phyloP scores from a whole-genome alignment of 108 stramenopile genomes.

The Nitzschia putrida region DNA sequence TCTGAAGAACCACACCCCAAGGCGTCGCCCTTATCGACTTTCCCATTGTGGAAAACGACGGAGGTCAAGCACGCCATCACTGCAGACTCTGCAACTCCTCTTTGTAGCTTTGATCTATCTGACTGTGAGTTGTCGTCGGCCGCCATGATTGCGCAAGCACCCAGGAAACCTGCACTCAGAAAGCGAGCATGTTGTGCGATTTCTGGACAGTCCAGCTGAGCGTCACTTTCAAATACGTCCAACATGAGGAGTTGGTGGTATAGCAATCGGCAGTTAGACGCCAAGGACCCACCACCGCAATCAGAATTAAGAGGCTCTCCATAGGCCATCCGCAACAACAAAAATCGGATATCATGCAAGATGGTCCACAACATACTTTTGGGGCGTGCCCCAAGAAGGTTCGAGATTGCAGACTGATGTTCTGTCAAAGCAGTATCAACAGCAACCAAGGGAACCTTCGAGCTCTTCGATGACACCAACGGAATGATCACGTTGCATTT shows the following conservation, averaged over 20 bases:
- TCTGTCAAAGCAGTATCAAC: constrained; percentile 74
- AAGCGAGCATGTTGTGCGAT: constrained; percentile 60
- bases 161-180: constrained; percentile 70
- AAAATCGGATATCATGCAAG: constrained; percentile 75
- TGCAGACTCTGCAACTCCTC: constrained; percentile 71
- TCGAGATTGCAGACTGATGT: constrained; percentile 60
- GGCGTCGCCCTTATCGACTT: constrained; percentile 38
- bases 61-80: constrained; percentile 77
- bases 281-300: constrained; percentile 83
- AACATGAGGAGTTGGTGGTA: constrained; percentile 72
- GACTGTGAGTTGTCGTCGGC: constrained; percentile 41
- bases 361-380: constrained; percentile 78
- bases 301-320: constrained; percentile 78
- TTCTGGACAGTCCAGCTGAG: constrained; percentile 63
- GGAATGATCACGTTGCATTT: constrained; percentile 84
- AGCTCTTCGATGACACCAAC: constrained; percentile 72
- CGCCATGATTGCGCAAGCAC: constrained; percentile 56
- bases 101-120: constrained; percentile 37
- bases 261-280: constrained; percentile 69
- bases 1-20: constrained; percentile 34
- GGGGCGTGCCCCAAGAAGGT: constrained; percentile 64
- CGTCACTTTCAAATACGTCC: constrained; percentile 73
- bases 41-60: constrained; percentile 69
- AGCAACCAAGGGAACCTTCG: constrained; percentile 69
- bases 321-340: constrained; percentile 74